Evolutionary conservation across 306 rosid genomes (phyloP).

Genomic region (Vicia sativa): DNA sequence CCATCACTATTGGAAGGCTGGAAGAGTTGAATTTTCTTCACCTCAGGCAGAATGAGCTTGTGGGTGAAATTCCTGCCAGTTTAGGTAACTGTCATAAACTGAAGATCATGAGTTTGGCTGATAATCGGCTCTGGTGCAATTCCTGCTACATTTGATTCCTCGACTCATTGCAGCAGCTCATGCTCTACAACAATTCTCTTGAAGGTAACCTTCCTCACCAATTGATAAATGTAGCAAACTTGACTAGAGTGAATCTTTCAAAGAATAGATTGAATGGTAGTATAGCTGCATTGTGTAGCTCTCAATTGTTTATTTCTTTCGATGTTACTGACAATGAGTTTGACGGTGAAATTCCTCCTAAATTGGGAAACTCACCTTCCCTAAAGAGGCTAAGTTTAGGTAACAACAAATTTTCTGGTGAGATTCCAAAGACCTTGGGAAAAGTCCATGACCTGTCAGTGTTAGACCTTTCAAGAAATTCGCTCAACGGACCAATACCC

Average conservation of each 20-base stretch:
- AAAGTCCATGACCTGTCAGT: constrained; percentile 58
- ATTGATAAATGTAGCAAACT: constrained; percentile 57
- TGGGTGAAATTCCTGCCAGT: constrained; percentile 78
- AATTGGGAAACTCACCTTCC: constrained; percentile 65
- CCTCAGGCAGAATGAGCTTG: constrained; percentile 84
- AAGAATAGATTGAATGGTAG: constrained; percentile 80
- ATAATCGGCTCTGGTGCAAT: constrained; percentile 73
- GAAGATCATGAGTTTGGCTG: constrained; percentile 79
- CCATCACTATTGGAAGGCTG: constrained; percentile 75
- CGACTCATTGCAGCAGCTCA: constrained; percentile 60
- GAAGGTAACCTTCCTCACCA: constrained; percentile 85
- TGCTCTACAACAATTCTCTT: constrained; percentile 95
- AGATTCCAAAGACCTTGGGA: constrained; percentile 70
- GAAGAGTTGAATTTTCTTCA: constrained; percentile 77
- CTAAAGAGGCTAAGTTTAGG: constrained; percentile 83
- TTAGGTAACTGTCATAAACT: constrained; percentile 76
- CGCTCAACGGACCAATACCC: constrained; percentile 74
- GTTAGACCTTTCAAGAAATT: constrained; percentile 80
- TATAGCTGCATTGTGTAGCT: constrained; percentile 64
- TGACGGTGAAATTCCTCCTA: constrained; percentile 70
- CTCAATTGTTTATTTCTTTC: constrained; percentile 68
- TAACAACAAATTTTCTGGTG: constrained; percentile 73
- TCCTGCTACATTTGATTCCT: constrained; percentile 69
- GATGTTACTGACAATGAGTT: constrained; percentile 77
- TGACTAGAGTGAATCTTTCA: constrained; percentile 86